Evolutionary conservation across 1,284 basidiomycete species (phyloP).

Genomic region (Cutaneotrichosporon curvatum): DNA sequence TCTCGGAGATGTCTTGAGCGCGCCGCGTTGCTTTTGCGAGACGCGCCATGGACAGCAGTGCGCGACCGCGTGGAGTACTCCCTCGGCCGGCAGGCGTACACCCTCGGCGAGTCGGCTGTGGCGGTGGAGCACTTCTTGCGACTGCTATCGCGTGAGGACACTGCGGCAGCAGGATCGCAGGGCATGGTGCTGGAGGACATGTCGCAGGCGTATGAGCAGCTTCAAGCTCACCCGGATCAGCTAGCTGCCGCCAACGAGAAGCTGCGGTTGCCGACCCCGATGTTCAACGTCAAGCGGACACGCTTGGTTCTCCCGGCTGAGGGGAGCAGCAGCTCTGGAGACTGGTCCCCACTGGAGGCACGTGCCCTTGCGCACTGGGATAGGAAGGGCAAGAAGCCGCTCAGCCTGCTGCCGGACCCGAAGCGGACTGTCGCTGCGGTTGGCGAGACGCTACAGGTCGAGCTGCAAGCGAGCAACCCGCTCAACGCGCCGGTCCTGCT

Average conservation of each 20-base stretch:
- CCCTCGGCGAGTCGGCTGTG: slow-evolving; percentile 46
- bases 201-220: slow-evolving; percentile 47
- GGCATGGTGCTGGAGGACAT: slow-evolving; percentile 49
- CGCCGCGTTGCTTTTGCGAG: slow-evolving; percentile 40
- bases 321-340: slow-evolving; percentile 13
- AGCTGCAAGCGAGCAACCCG: slow-evolving; percentile 47
- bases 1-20: slow-evolving; percentile 46
- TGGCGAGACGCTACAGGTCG: slow-evolving; percentile 39
- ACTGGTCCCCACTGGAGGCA: slow-evolving; percentile 29
- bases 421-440: slow-evolving; percentile 26
- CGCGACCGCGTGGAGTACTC: slow-evolving; percentile 49
- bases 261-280: slow-evolving; percentile 32
- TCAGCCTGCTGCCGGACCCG: slow-evolving; percentile 24
- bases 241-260: slow-evolving; percentile 23
- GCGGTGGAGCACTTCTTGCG: slow-evolving; percentile 49
- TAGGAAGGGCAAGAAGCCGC: slow-evolving; percentile 30
- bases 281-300: slow-evolving; percentile 34
- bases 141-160: slow-evolving; percentile 40
- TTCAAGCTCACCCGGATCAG: slow-evolving; percentile 28
- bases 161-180: slow-evolving; percentile 31
- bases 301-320: slow-evolving; percentile 23
- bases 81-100: slow-evolving; percentile 51
- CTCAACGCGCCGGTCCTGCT: slow-evolving; percentile 42
- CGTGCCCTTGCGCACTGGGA: slow-evolving; percentile 32
- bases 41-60: slow-evolving; percentile 46